Evolutionary conservation across 805 yeast species (phyloP), one percentile per base, ranked within the genome.

Genomic region (Candida rishiriensis): DNA sequence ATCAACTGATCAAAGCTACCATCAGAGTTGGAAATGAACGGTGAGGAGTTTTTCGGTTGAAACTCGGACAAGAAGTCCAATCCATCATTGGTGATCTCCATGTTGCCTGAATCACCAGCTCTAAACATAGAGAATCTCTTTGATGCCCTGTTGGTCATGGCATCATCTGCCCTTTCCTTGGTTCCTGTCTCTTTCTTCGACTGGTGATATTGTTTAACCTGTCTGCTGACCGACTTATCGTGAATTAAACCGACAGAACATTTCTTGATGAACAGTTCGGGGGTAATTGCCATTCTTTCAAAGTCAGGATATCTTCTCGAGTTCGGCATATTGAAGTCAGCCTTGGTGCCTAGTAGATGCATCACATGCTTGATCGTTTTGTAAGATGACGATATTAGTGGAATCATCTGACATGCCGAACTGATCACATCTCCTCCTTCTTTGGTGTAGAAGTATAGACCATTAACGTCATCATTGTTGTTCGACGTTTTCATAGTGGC

Each of bases 271-370:
- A 85, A 85, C 9, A 71, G 73, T 9, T 72, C 75, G 0, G 89
- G 81, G 7, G 80, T 72, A 3, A 85, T 72, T 46, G 74, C 71
- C 61, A 81, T 75, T 21, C 60, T 61, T 10, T 72, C 63, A 50
- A 84, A 84, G 59, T 86, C 85, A 1, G 88, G 83, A 56, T 84
- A 85, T 16, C 77, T 68, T 55, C 88, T 73, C 35, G 78, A 81
- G 1, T 69, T 60, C 17, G 79, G 75, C 26, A 21, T 4, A 21
- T 21, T 21, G 38, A 85, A 64, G 53, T 73, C 75, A 59, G 83
- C 14, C 33, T 30, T 82, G 50, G 83, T 86, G n/a, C 85, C 85
- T n/a, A 81, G 75, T 15, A 78, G 57, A 10, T 75, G 70, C 29
- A 83, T 59, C 35, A 81, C 68, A 1, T 79, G 67, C 38, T 72